Base-by-base conservation (phyloP, 768 basidiomycete genomes). In the Termitomyces sp. region DNA sequence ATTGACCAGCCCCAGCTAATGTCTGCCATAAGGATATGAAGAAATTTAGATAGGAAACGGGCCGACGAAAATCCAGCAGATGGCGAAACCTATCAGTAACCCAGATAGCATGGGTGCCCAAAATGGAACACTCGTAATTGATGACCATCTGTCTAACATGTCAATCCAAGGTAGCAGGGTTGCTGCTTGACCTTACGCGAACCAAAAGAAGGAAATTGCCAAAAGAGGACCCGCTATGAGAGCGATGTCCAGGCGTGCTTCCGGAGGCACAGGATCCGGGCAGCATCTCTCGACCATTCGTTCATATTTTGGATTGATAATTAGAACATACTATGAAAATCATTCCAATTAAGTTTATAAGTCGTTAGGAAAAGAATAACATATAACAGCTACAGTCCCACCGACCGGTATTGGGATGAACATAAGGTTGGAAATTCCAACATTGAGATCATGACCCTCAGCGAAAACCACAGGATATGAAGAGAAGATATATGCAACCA, bases 361-460 rank as follows among this genome's bases (percentile, higher is more conserved):
- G 26, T 9, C 26, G n/a, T n/a, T 48, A 37, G 28, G n/a, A 10
- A 24, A 55, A 43, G 17, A 34, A 32, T 32, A 24, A 61, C 76
- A 42, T 64, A 82, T 46, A 2, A 80, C 77, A 7, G 77, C 77
- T 4, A 75, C 19, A 0, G 69, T 62, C 17, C 77, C 75, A 22
- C 86, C 85, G 26, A 84, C 54, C 19, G 77, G 75, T n/a, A 87
- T 68, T 3, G 83, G 83, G 38, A 87, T 71, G 62, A 82, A 86
- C 65, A 79, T 80, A 43, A 88, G 73, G 8, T 85, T 82, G 21
- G 76, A 72, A 19, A 79, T 68, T 26, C 85, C 84, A 21, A 73
- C 64, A 54, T 72, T 76, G 61, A 87, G 79, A 47, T 74, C 62
- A 53, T 85, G 82, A 1, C 76, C 79, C 45, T 74, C 51, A 2